A percentile compares a stretch with the other conserved stretches of the same genome.
These are phyloP conservation scores for Ceratobasidium theobromae DNA, from an alignment of 1,284 basidiomycete species.

Conservation along the genomic window DNA sequence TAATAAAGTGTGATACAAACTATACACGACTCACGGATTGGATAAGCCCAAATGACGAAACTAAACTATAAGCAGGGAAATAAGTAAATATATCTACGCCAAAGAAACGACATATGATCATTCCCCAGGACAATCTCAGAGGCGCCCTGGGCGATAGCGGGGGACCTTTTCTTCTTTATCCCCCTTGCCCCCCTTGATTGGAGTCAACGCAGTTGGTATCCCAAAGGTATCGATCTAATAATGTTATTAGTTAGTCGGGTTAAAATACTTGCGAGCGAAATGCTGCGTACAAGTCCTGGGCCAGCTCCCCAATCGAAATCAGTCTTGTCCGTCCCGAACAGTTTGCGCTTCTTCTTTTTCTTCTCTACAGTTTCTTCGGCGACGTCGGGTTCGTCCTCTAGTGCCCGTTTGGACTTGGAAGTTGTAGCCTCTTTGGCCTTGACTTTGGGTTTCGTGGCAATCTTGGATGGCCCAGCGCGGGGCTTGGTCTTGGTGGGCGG, in stretches of 20 bases:
- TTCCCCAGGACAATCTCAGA: background rate
- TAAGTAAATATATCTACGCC: background rate
- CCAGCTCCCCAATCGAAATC: slow-evolving; percentile 21
- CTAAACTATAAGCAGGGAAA: background rate
- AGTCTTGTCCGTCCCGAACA: background rate
- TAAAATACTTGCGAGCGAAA: background rate
- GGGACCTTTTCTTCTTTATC: slow-evolving; percentile 15
- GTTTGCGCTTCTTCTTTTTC: slow-evolving; percentile 28
- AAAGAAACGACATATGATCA: background rate
- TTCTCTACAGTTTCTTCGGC: slow-evolving; percentile 12
- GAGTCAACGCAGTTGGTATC: slow-evolving; percentile 1
- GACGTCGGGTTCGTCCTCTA: slow-evolving; percentile 8
- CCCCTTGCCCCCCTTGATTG: no score
- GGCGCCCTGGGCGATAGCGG: slow-evolving; percentile 5
- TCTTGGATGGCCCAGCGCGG: background rate
- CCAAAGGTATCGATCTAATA: slow-evolving; percentile 3
- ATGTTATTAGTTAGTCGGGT: background rate
- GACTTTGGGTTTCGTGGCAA: slow-evolving; percentile 4
- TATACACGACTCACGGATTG: slow-evolving; percentile 1
- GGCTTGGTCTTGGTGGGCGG: slow-evolving; percentile 5
- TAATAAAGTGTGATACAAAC: slow-evolving; percentile 16
- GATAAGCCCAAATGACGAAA: background rate
- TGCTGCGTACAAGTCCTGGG: background rate
- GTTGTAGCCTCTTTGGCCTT: background rate
- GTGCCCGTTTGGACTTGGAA: slow-evolving; percentile 6